A percentile compares a stretch with the other conserved stretches of the same genome.
Conservation (phyloP, 495 filamentous ascomycete species). For the Aspergillus ellipticus region DNA sequence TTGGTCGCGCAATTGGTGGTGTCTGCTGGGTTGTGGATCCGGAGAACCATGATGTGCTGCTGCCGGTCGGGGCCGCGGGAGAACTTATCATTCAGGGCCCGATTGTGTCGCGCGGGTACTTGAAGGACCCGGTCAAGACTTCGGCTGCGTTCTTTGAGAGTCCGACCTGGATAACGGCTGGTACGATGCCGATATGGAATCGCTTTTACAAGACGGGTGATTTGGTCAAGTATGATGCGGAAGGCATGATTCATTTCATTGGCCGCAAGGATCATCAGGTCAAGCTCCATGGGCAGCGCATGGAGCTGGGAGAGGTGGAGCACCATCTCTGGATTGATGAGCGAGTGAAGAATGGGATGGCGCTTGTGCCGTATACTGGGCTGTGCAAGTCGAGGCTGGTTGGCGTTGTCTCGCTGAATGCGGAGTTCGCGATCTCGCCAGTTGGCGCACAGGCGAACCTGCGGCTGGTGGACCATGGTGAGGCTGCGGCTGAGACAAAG, state of each 20-base stretch:
- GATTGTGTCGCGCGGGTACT: slow-evolving; percentile 67
- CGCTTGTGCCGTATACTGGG: slow-evolving; percentile 24
- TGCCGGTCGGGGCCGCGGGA: slow-evolving; percentile 58
- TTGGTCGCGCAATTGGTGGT: slow-evolving; percentile 5
- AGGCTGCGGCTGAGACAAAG: neutral
- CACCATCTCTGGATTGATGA: slow-evolving; percentile 29
- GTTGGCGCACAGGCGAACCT: neutral
- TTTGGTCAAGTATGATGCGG: slow-evolving; percentile 19
- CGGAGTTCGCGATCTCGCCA: neutral
- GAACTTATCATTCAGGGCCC: slow-evolving; percentile 73
- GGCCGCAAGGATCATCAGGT: slow-evolving; percentile 39
- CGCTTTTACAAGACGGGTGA: slow-evolving; percentile 37
- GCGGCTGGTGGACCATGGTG: neutral
- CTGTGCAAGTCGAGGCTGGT: neutral
- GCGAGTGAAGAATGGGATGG: slow-evolving; percentile 18
- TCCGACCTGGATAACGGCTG: slow-evolving; percentile 32
- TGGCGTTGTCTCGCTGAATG: slow-evolving; percentile 5
- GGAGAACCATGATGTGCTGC: slow-evolving; percentile 48
- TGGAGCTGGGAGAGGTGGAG: slow-evolving; percentile 44
- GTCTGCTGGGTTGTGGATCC: slow-evolving; percentile 57
- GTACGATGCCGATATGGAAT: slow-evolving; percentile 5
- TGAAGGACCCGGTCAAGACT: slow-evolving; percentile 56
- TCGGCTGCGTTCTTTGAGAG: slow-evolving; percentile 54
- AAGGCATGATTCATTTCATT: slow-evolving; percentile 23
- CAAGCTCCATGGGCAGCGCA: slow-evolving; percentile 41